phyloP scores from a whole-genome alignment of 2,329 filamentous ascomycete genomes.

The Rhinocladiella mackenziei region DNA sequence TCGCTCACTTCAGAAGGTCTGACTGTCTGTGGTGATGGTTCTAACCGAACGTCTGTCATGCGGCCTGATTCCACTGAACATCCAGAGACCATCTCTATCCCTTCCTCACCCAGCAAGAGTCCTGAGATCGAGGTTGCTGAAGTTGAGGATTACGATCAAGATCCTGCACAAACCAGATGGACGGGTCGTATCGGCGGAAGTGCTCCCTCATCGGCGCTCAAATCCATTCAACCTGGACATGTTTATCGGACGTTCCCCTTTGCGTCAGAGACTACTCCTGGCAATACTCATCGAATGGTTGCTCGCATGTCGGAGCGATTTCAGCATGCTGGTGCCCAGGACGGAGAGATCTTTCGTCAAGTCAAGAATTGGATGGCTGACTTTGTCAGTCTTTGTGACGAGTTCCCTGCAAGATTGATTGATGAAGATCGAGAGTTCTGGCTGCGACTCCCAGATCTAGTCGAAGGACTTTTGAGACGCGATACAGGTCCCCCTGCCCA shows the following conservation, averaged over 20 bases:
- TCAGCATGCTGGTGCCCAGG: conserved; percentile 17
- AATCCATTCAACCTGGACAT: conserved; percentile 13
- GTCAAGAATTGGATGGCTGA: conserved; percentile 44
- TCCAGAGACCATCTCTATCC: conserved; percentile 38
- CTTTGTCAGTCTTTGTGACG: conserved; percentile 35
- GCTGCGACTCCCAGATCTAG: conserved; percentile 40
- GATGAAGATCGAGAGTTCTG: conserved; percentile 44
- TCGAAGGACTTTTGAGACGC: conserved; percentile 41
- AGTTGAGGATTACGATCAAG: conserved; percentile 47
- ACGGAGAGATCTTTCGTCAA: conserved; percentile 32
- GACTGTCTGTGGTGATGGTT: conserved; percentile 6
- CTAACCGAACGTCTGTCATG: not conserved
- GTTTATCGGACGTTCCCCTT: conserved; percentile 26
- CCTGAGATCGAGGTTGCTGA: conserved; percentile 50
- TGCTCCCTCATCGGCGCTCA: not conserved
- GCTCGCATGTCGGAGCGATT: conserved; percentile 19
- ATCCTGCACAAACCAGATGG: conserved; percentile 45
- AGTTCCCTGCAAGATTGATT: conserved; percentile 36
- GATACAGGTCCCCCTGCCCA: conserved; percentile 21
- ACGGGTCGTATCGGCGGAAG: conserved; percentile 34
- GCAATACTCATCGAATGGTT: conserved; percentile 20
- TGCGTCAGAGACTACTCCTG: conserved; percentile 15
- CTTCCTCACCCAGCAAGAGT: conserved; percentile 43
- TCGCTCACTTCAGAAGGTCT: conserved; percentile 3
- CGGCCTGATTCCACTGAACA: conserved; percentile 10